phyloP scores from a whole-genome alignment of 2,329 filamentous ascomycete genomes.

The Fusarium algeriense region DNA sequence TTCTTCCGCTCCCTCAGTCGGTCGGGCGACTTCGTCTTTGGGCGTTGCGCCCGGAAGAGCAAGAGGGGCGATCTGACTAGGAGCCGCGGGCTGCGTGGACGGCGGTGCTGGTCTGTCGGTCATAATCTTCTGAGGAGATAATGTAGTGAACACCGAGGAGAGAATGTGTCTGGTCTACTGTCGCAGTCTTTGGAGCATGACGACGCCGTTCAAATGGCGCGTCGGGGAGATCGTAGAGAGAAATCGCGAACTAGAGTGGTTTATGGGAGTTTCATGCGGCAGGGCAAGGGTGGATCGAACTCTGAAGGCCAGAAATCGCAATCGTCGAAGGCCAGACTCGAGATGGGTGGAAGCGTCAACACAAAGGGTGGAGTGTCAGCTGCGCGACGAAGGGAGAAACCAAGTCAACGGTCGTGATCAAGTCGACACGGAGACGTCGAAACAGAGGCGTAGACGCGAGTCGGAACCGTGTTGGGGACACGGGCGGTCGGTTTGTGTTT shows the following conservation, averaged over 20 bases:
- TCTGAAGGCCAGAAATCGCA: conserved; percentile 31
- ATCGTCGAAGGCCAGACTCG: conserved; percentile 32
- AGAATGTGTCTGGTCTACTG: conserved; percentile 62
- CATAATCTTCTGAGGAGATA: conserved; percentile 68
- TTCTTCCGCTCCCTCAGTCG: conserved; percentile 71
- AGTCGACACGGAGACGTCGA: conserved; percentile 21
- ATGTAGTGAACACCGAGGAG: conserved; percentile 52
- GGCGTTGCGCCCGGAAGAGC: conserved; percentile 48
- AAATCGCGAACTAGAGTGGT: conserved; percentile 39
- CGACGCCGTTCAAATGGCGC: conserved; percentile 64
- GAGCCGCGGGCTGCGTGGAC: conserved; percentile 67
- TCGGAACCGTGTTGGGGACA: conserved; percentile 41
- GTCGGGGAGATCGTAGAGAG: conserved; percentile 44
- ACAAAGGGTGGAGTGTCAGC: conserved; percentile 40
- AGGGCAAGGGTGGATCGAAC: neutral
- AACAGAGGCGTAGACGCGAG: conserved; percentile 35
- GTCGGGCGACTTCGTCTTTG: conserved; percentile 58
- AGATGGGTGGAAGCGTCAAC: conserved; percentile 25
- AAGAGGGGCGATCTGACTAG: conserved; percentile 64
- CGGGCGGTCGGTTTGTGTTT: conserved; percentile 46
- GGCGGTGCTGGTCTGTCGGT: conserved; percentile 68
- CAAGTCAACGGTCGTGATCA: conserved; percentile 17
- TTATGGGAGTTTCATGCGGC: conserved; percentile 44
- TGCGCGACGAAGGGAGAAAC: conserved; percentile 29
- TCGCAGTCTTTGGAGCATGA: conserved; percentile 69